phyloP scores from a whole-genome alignment of 208 protist species.

The Crithidia mellificae region DNA sequence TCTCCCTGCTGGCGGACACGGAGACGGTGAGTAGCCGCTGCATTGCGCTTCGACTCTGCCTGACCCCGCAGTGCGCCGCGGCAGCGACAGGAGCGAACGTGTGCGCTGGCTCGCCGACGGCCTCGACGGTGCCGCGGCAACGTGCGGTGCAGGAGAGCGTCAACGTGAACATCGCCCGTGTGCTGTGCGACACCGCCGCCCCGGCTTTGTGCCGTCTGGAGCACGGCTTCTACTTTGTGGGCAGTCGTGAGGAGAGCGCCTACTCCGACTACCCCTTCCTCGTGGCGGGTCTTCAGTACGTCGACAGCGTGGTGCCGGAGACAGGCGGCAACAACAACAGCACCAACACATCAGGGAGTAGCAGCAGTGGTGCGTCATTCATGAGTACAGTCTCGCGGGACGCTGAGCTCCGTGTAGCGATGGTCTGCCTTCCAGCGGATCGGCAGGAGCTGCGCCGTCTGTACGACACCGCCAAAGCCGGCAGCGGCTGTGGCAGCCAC shows the following conservation, averaged over 20 bases:
- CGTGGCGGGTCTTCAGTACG: slow-evolving; percentile 37
- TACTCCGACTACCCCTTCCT: slow-evolving; percentile 38
- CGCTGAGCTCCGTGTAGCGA: slow-evolving; percentile 26
- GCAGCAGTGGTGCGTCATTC: background rate
- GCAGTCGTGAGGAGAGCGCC: slow-evolving; percentile 36
- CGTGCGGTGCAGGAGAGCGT: slow-evolving; percentile 18
- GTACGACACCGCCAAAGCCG: slow-evolving; percentile 10
- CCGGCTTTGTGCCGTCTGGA: slow-evolving; percentile 30
- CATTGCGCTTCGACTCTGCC: slow-evolving; percentile 25
- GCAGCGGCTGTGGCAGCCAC: slow-evolving; percentile 10
- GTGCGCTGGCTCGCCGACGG: background rate
- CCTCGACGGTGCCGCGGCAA: background rate
- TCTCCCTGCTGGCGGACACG: slow-evolving; percentile 33
- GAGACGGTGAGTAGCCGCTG: slow-evolving; percentile 34
- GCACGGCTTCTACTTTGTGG: slow-evolving; percentile 52
- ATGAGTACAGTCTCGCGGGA: background rate
- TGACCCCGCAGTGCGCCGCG: slow-evolving; percentile 16
- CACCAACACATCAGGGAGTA: background rate
- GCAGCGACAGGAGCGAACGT: background rate
- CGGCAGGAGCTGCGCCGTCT: slow-evolving; percentile 17
- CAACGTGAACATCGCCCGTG: slow-evolving; percentile 29
- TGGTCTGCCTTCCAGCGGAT: slow-evolving; percentile 35
- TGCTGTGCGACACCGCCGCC: slow-evolving; percentile 22
- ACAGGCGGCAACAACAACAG: background rate
- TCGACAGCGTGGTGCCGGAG: slow-evolving; percentile 14